A percentile compares a stretch with the other conserved stretches of the same genome.
Evolutionary conservation across 352 stramenopile species (phyloP).

Genomic region (Globisporangium viniferum): DNA sequence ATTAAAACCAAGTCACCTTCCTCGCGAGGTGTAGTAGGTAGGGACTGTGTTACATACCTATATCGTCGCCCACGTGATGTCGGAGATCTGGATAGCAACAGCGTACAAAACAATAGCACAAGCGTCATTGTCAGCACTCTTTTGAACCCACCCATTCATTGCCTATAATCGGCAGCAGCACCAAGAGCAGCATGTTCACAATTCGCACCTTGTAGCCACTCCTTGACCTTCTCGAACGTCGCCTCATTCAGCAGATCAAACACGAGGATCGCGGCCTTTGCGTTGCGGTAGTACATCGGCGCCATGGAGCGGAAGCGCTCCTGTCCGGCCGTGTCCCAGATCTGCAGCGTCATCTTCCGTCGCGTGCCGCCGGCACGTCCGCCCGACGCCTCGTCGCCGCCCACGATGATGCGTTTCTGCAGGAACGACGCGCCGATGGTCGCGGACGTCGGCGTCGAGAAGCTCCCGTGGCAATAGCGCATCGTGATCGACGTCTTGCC

Average conservation of each 20-base stretch:
- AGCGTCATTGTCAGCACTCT: neutral
- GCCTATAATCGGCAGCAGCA: neutral
- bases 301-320: slow-evolving; percentile 86
- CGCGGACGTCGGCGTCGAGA: slow-evolving; percentile 79
- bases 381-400: slow-evolving; percentile 26
- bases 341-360: slow-evolving; percentile 86
- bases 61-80: slow-evolving; percentile 75
- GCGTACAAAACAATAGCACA: slow-evolving; percentile 1
- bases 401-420: slow-evolving; percentile 80
- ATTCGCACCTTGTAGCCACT: slow-evolving; percentile 72
- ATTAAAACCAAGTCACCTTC: neutral
- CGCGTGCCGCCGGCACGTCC: slow-evolving; percentile 21
- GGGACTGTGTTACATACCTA: slow-evolving; percentile 23
- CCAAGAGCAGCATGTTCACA: neutral
- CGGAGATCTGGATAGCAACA: slow-evolving; percentile 45
- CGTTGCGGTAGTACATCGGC: slow-evolving; percentile 90
- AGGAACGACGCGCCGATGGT: slow-evolving; percentile 87
- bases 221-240: slow-evolving; percentile 85
- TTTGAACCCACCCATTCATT: neutral
- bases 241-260: slow-evolving; percentile 77
- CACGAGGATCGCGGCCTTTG: slow-evolving; percentile 84
- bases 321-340: slow-evolving; percentile 82
- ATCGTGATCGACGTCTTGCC: slow-evolving; percentile 89
- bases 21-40: neutral
- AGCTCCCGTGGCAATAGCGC: slow-evolving; percentile 85